Conservation (phyloP, 257 asterid genomes). For the Salvia splendens region DNA sequence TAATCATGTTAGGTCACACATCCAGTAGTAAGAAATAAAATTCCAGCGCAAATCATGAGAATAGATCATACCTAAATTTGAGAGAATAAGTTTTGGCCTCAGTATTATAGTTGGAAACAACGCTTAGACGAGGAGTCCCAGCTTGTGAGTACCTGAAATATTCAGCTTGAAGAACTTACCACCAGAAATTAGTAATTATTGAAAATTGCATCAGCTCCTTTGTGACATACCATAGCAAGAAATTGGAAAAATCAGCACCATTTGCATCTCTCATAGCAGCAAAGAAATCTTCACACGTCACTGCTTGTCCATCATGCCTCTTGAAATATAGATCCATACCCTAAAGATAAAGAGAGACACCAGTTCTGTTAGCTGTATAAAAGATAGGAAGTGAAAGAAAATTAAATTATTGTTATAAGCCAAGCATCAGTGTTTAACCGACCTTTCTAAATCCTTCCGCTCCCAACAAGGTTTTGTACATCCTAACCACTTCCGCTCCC, state of each 20-base stretch:
- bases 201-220: constrained; percentile 29
- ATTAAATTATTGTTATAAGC: constrained; percentile 4
- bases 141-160: constrained; percentile 95
- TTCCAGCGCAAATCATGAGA: constrained; percentile 13
- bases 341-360: constrained; percentile 38
- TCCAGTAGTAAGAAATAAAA: constrained; percentile 4
- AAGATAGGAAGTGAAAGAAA: neutral
- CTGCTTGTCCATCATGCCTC: constrained; percentile 94
- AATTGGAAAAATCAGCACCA: constrained; percentile 76
- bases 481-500: constrained; percentile 96
- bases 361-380: neutral
- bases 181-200: constrained; percentile 9
- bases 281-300: constrained; percentile 82
- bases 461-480: constrained; percentile 87
- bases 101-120: constrained; percentile 56
- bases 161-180: constrained; percentile 21
- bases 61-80: constrained; percentile 67
- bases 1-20: constrained; percentile 27
- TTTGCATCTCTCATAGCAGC: constrained; percentile 99
- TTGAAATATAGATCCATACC: constrained; percentile 84
- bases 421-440: constrained; percentile 2
- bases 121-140: constrained; percentile 85
- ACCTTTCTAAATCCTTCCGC: constrained; percentile 80
- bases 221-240: constrained; percentile 69
- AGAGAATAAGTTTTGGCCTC: constrained; percentile 66